Conservation (phyloP, 2,329 filamentous ascomycete species). For the Xylariales sp. region DNA sequence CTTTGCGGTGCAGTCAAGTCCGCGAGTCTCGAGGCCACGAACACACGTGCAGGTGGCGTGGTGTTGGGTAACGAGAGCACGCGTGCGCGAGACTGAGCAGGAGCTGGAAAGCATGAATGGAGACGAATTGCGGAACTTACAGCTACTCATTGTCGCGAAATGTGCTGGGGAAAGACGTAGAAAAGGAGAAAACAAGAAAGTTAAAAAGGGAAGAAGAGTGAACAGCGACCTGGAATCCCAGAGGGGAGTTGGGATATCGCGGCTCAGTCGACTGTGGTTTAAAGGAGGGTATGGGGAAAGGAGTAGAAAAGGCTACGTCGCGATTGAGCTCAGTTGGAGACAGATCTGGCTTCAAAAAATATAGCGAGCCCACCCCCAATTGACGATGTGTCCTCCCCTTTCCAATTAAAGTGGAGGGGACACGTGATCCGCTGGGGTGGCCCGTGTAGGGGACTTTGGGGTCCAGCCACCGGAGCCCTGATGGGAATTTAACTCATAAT, state of each 20-base stretch:
- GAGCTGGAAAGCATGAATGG: too few relatives aligned
- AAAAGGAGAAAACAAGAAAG: constrained; percentile 11
- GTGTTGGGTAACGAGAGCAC: neutral
- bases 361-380: constrained; percentile 3
- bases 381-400: neutral
- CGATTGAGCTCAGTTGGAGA: constrained; percentile 11
- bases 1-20: too few relatives aligned
- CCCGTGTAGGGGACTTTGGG: too few relatives aligned
- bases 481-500: too few relatives aligned
- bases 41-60: neutral
- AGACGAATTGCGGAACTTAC: constrained; percentile 21
- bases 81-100: constrained; percentile 1
- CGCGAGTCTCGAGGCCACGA: neutral
- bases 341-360: constrained; percentile 26
- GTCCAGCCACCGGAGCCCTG: too few relatives aligned
- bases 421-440: too few relatives aligned
- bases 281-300: constrained; percentile 16
- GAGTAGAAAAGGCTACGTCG: constrained; percentile 6
- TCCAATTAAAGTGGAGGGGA: neutral
- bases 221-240: constrained; percentile 10
- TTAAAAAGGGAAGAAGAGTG: constrained; percentile 16
- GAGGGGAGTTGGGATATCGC: constrained; percentile 19
- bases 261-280: constrained; percentile 9
- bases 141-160: constrained; percentile 28
- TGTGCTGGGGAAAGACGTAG: too few relatives aligned